Conservation (phyloP, 202 grass and related monocot species). For the Setaria italica region DNA sequence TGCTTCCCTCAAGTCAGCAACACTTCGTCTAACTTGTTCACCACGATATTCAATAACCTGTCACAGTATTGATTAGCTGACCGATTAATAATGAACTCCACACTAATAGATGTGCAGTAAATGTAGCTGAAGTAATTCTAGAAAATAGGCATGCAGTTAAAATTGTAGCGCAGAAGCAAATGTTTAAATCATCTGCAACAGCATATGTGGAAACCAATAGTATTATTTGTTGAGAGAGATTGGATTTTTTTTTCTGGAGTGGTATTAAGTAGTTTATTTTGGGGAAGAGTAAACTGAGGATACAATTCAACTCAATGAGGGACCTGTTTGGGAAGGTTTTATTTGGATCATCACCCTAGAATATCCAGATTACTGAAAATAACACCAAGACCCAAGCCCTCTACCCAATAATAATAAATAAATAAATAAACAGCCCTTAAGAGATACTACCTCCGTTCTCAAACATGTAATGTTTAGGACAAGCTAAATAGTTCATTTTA, state of each 20-base stretch:
- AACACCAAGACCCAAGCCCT: not conserved
- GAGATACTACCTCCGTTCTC: not conserved
- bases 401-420: not conserved
- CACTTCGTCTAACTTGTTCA: constrained; percentile 85
- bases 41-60: constrained; percentile 97
- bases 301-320: not conserved
- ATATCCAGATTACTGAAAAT: not conserved
- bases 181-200: constrained; percentile 9
- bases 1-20: constrained; percentile 93
- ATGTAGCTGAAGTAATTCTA: constrained; percentile 1
- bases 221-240: not conserved
- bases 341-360: not conserved
- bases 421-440: not conserved
- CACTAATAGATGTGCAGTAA: not conserved
- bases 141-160: constrained; percentile 13
- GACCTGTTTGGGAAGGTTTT: not conserved
- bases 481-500: too few species aligned
- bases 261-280: not conserved
- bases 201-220: not conserved
- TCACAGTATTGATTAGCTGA: constrained; percentile 32
- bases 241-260: not conserved
- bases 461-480: too few species aligned
- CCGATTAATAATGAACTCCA: constrained; percentile 1
- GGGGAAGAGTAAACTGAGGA: not conserved
- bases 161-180: not conserved